Conservation (phyloP, 2,329 filamentous ascomycete genomes). For the Cladosporium phlei region DNA sequence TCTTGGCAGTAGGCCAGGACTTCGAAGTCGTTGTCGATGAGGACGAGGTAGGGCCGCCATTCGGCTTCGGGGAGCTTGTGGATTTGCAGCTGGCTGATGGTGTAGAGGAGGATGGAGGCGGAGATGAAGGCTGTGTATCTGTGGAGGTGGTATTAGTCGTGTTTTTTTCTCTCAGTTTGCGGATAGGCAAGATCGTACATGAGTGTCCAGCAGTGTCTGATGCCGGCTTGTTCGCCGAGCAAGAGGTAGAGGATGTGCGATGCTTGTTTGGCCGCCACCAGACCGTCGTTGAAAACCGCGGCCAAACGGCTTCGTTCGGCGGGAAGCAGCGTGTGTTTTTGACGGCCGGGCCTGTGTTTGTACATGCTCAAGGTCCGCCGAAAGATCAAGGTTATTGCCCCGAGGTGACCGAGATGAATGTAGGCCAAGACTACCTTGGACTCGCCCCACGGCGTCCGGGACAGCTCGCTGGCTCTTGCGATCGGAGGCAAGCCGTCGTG, state of each 20-base stretch:
- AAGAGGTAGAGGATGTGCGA: slow-evolving; percentile 3
- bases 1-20: slow-evolving; percentile 8
- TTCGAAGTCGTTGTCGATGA: slow-evolving; percentile 8
- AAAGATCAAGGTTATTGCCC: slow-evolving; percentile 5
- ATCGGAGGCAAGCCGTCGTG: neutral
- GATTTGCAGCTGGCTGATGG: slow-evolving; percentile 10
- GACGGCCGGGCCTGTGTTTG: neutral
- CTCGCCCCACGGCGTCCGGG: slow-evolving; percentile 1
- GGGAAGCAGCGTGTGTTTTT: neutral
- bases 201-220: slow-evolving; percentile 6
- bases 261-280: slow-evolving; percentile 3
- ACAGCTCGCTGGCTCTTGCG: neutral
- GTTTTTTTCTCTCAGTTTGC: too few relatives aligned
- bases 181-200: slow-evolving; percentile 4
- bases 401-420: slow-evolving; percentile 4
- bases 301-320: slow-evolving; percentile 2
- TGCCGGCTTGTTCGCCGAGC: slow-evolving; percentile 6
- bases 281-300: slow-evolving; percentile 1
- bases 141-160: neutral
- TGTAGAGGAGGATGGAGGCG: slow-evolving; percentile 5
- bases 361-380: slow-evolving; percentile 5
- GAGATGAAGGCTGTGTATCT: slow-evolving; percentile 11
- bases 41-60: neutral
- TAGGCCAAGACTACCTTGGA: neutral
- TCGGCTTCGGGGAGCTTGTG: slow-evolving; percentile 5